Evolutionary conservation across 2,329 filamentous ascomycete species (phyloP).

Genomic region (Furcasterigmium furcatum): DNA sequence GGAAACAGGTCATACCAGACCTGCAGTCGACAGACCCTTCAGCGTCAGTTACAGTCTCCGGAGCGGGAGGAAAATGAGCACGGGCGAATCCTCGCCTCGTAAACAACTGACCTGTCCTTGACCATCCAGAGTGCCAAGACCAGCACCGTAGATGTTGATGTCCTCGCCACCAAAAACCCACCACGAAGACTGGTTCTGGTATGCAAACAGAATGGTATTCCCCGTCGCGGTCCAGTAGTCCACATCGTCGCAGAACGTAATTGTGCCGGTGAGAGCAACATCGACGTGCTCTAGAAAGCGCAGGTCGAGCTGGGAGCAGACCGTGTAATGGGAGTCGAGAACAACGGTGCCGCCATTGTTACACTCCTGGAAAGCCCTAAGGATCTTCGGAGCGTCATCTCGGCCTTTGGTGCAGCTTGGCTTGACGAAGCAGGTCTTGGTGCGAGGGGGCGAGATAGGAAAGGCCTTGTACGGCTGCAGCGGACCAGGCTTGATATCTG

Average conservation of each 20-base stretch:
- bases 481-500: background rate
- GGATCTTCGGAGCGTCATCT: constrained; percentile 38
- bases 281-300: constrained; percentile 63
- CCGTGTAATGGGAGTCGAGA: constrained; percentile 55
- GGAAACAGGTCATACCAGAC: too few species aligned
- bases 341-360: constrained; percentile 62
- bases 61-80: too few species aligned
- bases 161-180: constrained; percentile 27
- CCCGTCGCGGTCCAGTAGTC: constrained; percentile 65
- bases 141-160: constrained; percentile 62
- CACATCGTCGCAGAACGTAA: constrained; percentile 63
- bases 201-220: constrained; percentile 58
- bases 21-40: too few species aligned
- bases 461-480: background rate
- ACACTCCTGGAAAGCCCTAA: constrained; percentile 54
- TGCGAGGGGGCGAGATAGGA: background rate
- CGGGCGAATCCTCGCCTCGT: constrained; percentile 41
- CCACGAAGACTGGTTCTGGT: constrained; percentile 57
- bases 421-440: constrained; percentile 7
- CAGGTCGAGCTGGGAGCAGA: constrained; percentile 62
- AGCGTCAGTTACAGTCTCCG: too few species aligned
- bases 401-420: constrained; percentile 5
- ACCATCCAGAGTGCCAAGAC: constrained; percentile 43
- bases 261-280: constrained; percentile 50
- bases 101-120: constrained; percentile 63